These are phyloP conservation scores for Tanacetum coccineum DNA, from an alignment of 129 eudicot genomes.

Conservation along the genomic window DNA sequence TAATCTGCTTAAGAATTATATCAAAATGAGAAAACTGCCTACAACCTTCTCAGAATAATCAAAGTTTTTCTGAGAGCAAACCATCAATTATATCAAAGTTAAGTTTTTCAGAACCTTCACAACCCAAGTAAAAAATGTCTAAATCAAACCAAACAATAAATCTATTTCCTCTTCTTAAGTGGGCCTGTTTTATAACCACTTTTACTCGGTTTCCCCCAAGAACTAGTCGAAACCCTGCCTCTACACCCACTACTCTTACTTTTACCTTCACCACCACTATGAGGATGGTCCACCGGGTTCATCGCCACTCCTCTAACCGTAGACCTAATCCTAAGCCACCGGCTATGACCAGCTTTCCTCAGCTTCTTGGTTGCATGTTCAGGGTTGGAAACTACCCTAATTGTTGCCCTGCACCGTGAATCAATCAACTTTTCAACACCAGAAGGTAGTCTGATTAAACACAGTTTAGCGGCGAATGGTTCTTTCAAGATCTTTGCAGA, in stretches of 20 bases:
- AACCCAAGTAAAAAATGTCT: slow-evolving; percentile 13
- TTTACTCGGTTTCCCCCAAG: slow-evolving; percentile 89
- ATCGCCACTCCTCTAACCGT: slow-evolving; percentile 79
- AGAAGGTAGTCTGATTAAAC: slow-evolving; percentile 60
- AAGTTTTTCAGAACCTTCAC: slow-evolving; percentile 16
- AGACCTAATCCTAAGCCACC: slow-evolving; percentile 80
- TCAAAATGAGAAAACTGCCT: too few relatives aligned
- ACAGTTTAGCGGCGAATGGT: slow-evolving; percentile 45
- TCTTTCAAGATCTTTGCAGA: slow-evolving; percentile 65
- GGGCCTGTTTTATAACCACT: slow-evolving; percentile 77
- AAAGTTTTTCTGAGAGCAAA: too few relatives aligned
- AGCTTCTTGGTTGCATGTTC: slow-evolving; percentile 59
- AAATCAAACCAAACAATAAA: slow-evolving; percentile 9
- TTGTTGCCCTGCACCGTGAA: slow-evolving; percentile 58
- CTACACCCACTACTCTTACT: slow-evolving; percentile 80
- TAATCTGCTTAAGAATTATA: too few relatives aligned
- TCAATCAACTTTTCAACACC: slow-evolving; percentile 59
- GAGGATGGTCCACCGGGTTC: slow-evolving; percentile 95
- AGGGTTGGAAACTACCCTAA: slow-evolving; percentile 65
- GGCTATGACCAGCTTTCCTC: slow-evolving; percentile 68
- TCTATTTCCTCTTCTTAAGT: slow-evolving; percentile 52
- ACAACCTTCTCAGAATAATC: too few relatives aligned
- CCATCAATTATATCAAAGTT: background rate
- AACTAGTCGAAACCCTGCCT: slow-evolving; percentile 49
- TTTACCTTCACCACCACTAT: slow-evolving; percentile 95